Conservation (phyloP, 129 eudicot genomes). For the Helichrysum umbraculigerum region DNA sequence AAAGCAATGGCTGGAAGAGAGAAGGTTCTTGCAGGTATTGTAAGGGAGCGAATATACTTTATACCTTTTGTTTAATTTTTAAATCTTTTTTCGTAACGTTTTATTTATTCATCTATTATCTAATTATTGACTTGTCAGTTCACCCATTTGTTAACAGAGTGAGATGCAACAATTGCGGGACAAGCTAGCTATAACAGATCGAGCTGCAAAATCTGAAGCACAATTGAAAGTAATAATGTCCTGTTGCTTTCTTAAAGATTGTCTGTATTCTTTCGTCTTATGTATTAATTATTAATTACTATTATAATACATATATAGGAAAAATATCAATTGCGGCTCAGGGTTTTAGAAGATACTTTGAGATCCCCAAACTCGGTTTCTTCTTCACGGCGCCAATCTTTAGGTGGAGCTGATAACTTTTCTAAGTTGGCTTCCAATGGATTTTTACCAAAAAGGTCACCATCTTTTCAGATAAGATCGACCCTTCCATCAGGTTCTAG, state of each 20-base stretch:
- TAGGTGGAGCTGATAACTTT: conserved; percentile 87
- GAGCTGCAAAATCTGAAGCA: conserved; percentile 91
- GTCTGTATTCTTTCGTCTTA: neutral
- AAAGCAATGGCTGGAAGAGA: conserved; percentile 95
- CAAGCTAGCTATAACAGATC: conserved; percentile 70
- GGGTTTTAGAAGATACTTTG: conserved; percentile 82
- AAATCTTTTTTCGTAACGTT: neutral
- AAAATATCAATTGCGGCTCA: conserved; percentile 72
- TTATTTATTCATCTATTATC: conserved; percentile 18
- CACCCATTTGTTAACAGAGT: conserved; percentile 54
- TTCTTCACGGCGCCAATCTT: conserved; percentile 80
- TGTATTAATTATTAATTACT: neutral
- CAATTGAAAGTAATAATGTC: conserved; percentile 57
- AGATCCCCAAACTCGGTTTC: conserved; percentile 55
- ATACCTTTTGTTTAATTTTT: neutral
- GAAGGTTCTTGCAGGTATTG: conserved; percentile 87
- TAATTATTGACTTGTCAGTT: conserved; percentile 25
- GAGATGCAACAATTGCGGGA: conserved; percentile 91
- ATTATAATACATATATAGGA: conserved; percentile 46
- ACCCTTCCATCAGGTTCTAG: conserved; percentile 62
- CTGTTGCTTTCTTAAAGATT: neutral
- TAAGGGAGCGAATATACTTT: neutral
- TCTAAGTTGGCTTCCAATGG: conserved; percentile 78
- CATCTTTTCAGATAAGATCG: conserved; percentile 77
- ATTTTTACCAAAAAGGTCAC: conserved; percentile 80